phyloP scores from a whole-genome alignment of 352 stramenopile genomes.

The Globisporangium iwayamae region DNA sequence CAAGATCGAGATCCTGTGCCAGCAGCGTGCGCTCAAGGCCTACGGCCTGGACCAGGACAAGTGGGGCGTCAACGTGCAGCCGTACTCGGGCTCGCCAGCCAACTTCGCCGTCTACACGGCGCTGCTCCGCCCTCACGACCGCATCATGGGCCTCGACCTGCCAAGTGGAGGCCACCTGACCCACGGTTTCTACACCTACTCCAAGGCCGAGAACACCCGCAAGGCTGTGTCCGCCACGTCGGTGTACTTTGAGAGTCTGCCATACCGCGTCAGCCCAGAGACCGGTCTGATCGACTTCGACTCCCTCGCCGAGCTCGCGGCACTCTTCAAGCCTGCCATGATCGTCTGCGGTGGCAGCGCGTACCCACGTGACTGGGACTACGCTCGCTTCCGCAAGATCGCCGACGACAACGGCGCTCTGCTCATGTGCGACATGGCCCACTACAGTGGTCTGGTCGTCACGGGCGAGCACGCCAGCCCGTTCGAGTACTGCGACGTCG shows the following conservation, averaged over 20 bases:
- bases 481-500: constrained; percentile 98
- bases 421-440: constrained; percentile 99
- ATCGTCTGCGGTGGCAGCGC: constrained; percentile 97
- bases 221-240: constrained; percentile 99
- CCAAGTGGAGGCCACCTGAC: constrained; percentile 98
- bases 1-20: constrained; percentile 94
- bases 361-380: constrained; percentile 99
- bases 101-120: constrained; percentile 99
- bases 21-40: constrained; percentile 91
- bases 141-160: constrained; percentile 99
- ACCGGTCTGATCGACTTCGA: constrained; percentile 98
- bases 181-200: constrained; percentile 98
- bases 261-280: constrained; percentile 94
- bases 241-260: constrained; percentile 99
- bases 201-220: constrained; percentile 94
- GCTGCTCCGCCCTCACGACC: constrained; percentile 96
- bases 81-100: constrained; percentile 95
- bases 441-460: constrained; percentile 98
- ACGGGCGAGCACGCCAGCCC: constrained; percentile 93
- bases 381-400: constrained; percentile 96
- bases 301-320: constrained; percentile 91
- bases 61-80: constrained; percentile 99
- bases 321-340: constrained; percentile 97
- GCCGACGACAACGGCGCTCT: constrained; percentile 96
- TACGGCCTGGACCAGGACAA: constrained; percentile 92